A percentile compares a stretch with the other conserved stretches of the same genome.
These are phyloP conservation scores for Cubamyces lactineus DNA, from an alignment of 768 basidiomycete species.

Conservation along the genomic window DNA sequence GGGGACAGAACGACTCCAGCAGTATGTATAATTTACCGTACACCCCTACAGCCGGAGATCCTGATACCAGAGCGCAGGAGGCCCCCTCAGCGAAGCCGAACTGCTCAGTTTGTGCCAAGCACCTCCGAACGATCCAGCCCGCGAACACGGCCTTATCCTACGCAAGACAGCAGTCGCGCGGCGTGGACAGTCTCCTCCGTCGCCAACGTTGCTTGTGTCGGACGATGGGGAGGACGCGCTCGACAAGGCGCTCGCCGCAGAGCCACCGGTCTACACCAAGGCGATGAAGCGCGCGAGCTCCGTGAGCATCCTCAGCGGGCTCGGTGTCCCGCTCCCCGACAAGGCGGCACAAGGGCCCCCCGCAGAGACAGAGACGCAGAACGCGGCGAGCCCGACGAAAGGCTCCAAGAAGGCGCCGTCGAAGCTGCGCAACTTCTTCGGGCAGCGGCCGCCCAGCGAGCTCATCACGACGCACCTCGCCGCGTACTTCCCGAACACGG, in stretches of 20 bases:
- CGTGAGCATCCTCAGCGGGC: constrained; percentile 90
- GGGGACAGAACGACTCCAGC: constrained; percentile 51
- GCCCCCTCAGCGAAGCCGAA: constrained; percentile 79
- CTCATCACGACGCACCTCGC: constrained; percentile 93
- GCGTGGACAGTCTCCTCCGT: constrained; percentile 44
- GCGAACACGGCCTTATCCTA: constrained; percentile 79
- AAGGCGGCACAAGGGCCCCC: constrained; percentile 58
- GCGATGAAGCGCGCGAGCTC: constrained; percentile 91
- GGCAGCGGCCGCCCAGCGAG: constrained; percentile 96
- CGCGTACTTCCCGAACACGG: constrained; percentile 94
- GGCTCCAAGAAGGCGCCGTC: constrained; percentile 42
- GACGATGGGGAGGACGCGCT: constrained; percentile 42
- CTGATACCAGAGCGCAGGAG: constrained; percentile 45
- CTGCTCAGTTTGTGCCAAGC: constrained; percentile 84
- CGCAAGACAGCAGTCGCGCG: constrained; percentile 54
- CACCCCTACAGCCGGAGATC: neutral
- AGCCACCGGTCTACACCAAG: constrained; percentile 33
- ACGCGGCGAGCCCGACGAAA: constrained; percentile 40
- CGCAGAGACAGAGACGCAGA: constrained; percentile 28
- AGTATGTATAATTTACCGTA: constrained; percentile 43
- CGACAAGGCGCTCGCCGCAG: constrained; percentile 23
- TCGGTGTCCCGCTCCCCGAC: constrained; percentile 86
- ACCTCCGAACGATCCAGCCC: constrained; percentile 73
- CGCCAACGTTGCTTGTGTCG: constrained; percentile 46
- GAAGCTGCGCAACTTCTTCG: constrained; percentile 94